These are phyloP conservation scores for Cylindrotheca fusiformis DNA, from an alignment of 108 stramenopile species.

Conservation along the genomic window DNA sequence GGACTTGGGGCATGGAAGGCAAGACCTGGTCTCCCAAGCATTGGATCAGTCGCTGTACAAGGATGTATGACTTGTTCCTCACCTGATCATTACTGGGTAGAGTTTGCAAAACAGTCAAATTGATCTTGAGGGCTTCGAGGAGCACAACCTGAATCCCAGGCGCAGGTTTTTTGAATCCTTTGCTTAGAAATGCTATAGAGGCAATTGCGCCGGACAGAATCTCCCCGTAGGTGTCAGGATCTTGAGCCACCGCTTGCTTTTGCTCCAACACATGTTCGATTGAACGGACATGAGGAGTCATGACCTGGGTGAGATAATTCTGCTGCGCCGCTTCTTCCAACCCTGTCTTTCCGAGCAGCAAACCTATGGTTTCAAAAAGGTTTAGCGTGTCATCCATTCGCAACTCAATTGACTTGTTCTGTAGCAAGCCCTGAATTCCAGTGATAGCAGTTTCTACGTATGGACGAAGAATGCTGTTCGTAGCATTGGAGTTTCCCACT, in stretches of 20 bases:
- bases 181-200: slow-evolving; percentile 66
- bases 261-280: slow-evolving; percentile 49
- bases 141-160: slow-evolving; percentile 59
- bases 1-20: slow-evolving; percentile 47
- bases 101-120: slow-evolving; percentile 41
- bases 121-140: slow-evolving; percentile 44
- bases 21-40: slow-evolving; percentile 54
- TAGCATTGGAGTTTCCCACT: slow-evolving; percentile 24
- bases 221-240: slow-evolving; percentile 46
- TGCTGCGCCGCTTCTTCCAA: slow-evolving; percentile 49
- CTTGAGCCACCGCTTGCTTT: slow-evolving; percentile 25
- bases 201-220: slow-evolving; percentile 55
- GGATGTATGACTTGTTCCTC: slow-evolving; percentile 52
- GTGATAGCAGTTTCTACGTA: slow-evolving; percentile 64
- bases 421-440: slow-evolving; percentile 66
- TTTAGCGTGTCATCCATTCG: slow-evolving; percentile 63
- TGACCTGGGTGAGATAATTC: slow-evolving; percentile 51
- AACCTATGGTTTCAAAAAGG: slow-evolving; percentile 72
- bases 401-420: slow-evolving; percentile 37
- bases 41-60: slow-evolving; percentile 65
- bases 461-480: slow-evolving; percentile 38
- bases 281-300: slow-evolving; percentile 65
- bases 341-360: slow-evolving; percentile 69
- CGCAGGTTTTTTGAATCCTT: slow-evolving; percentile 62
- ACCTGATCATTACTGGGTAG: slow-evolving; percentile 40